Conservation (phyloP, 305 asterid species). For the Fraxinus greggii region DNA sequence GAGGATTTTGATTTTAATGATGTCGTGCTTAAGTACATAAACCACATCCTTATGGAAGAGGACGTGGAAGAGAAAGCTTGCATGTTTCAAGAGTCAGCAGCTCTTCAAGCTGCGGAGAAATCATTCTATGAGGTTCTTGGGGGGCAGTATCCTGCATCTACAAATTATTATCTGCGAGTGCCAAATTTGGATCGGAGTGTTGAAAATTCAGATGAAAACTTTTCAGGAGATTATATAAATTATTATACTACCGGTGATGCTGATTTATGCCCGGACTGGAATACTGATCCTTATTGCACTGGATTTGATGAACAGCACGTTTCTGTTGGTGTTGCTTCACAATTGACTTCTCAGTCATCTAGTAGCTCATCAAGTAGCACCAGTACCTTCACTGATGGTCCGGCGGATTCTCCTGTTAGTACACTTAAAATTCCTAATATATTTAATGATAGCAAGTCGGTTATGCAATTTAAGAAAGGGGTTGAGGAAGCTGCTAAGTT, state of each 20-base stretch:
- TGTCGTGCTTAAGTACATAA: constrained; percentile 64
- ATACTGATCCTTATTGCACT: constrained; percentile 18
- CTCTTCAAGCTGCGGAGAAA: constrained; percentile 77
- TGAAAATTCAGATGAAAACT: constrained; percentile 24
- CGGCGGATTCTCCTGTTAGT: constrained; percentile 61
- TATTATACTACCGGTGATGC: constrained; percentile 18
- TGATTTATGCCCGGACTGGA: constrained; percentile 46
- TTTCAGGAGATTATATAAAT: constrained; percentile 23
- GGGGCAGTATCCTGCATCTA: constrained; percentile 41
- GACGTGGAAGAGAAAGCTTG: constrained; percentile 67
- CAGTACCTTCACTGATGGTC: constrained; percentile 48
- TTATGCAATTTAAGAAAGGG: constrained; percentile 66
- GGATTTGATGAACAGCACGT: constrained; percentile 21
- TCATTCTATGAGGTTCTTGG: constrained; percentile 72
- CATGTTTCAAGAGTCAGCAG: constrained; percentile 67
- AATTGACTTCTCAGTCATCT: constrained; percentile 44
- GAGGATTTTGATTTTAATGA: constrained; percentile 81
- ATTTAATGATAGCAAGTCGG: constrained; percentile 57
- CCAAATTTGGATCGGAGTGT: constrained; percentile 25
- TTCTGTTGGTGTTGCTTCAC: constrained; percentile 25
- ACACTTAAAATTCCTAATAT: constrained; percentile 51
- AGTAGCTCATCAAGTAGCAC: constrained; percentile 48
- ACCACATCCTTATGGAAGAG: constrained; percentile 78
- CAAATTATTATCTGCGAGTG: constrained; percentile 24
- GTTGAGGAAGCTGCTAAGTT: constrained; percentile 72